Evolutionary conservation across 257 asterid genomes (phyloP).

Genomic region (Solanum dulcamara): DNA sequence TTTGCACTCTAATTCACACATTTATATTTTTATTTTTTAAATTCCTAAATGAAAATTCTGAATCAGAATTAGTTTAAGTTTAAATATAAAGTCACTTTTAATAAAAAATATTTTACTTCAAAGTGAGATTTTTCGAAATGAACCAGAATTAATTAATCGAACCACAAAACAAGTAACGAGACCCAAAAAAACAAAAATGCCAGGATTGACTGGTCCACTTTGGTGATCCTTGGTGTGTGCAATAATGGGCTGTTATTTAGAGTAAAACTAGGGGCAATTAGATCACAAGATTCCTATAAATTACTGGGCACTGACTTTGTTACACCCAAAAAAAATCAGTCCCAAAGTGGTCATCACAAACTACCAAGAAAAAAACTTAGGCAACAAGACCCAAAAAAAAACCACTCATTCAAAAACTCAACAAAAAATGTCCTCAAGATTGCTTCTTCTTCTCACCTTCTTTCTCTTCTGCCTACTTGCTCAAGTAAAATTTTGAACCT

Average conservation of each 20-base stretch:
- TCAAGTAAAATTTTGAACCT: slow-evolving; percentile 11
- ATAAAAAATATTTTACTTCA: accelerated
- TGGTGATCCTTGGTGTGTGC: background rate
- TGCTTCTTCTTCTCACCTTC: slow-evolving; percentile 24
- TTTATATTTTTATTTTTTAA: too few relatives aligned
- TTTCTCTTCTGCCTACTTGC: slow-evolving; percentile 29
- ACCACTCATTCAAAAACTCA: background rate
- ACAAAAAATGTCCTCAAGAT: slow-evolving; percentile 23
- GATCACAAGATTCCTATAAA: slow-evolving; percentile 8
- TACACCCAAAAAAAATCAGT: background rate
- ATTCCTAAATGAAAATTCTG: too few relatives aligned
- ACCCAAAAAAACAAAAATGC: too few relatives aligned
- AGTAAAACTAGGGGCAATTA: background rate
- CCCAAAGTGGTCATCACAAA: background rate
- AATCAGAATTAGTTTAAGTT: too few relatives aligned
- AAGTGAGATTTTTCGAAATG: background rate
- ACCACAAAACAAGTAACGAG: background rate
- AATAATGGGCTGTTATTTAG: background rate
- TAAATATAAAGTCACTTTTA: too few relatives aligned
- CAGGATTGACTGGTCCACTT: background rate
- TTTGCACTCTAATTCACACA: too few relatives aligned
- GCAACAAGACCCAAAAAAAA: background rate
- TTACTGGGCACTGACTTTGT: background rate
- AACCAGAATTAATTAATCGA: accelerated
- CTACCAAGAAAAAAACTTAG: background rate